Evolutionary conservation across 176 grass and related monocot genomes (phyloP).

Genomic region (Urochloa ruziziensis): DNA sequence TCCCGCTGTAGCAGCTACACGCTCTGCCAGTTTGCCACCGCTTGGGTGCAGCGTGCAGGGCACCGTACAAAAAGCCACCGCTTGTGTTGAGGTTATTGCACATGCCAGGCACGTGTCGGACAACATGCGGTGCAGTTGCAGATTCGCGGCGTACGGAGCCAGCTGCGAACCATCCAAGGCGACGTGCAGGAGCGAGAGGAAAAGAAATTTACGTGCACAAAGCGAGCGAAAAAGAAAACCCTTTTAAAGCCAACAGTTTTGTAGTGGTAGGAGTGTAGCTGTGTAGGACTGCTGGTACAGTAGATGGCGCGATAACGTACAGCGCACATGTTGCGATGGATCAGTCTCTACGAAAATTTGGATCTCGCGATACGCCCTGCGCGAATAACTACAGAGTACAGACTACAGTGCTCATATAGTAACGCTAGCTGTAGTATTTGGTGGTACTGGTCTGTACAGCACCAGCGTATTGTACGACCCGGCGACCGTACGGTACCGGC

Average conservation of each 20-base stretch:
- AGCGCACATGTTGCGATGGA: neutral
- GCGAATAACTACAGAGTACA: neutral
- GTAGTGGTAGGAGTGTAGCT: no score
- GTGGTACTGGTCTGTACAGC: neutral
- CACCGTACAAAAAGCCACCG: neutral
- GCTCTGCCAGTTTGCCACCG: neutral
- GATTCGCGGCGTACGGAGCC: neutral
- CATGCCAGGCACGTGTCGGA: slow-evolving; percentile 18
- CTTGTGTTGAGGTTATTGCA: neutral
- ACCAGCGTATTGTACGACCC: neutral
- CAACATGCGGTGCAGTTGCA: neutral
- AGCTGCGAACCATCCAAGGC: neutral
- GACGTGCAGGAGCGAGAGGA: neutral
- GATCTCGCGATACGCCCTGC: neutral
- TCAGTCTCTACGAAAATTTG: neutral
- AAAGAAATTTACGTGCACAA: neutral
- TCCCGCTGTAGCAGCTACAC: neutral
- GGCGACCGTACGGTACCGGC: neutral
- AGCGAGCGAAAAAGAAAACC: neutral
- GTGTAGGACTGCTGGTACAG: neutral
- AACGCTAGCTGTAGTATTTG: neutral
- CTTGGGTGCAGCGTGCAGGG: neutral
- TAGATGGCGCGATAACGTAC: neutral
- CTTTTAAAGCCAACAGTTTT: neutral
- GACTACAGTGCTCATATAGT: neutral